A percentile compares a stretch with the other conserved stretches of the same genome.
These are phyloP conservation scores for Sisymbrium irio DNA, from an alignment of 345 rosid genomes.

Conservation along the genomic window DNA sequence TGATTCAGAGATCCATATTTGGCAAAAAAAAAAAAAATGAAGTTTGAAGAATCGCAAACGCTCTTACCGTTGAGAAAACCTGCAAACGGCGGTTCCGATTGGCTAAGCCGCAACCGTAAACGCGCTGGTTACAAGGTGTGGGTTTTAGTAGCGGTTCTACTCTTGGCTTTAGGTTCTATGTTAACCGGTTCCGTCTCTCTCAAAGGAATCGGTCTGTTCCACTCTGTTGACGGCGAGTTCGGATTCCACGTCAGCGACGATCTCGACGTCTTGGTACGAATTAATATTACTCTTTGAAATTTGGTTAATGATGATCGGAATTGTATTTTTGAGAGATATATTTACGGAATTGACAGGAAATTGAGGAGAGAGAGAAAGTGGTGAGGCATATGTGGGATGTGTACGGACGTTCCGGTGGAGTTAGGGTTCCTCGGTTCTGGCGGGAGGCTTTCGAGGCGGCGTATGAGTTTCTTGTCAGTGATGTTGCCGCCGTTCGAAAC, in stretches of 20 bases:
- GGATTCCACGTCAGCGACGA: conserved; percentile 46
- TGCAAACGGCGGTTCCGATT: conserved; percentile 7
- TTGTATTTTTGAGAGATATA: background rate
- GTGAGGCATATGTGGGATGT: conserved; percentile 83
- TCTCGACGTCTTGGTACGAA: conserved; percentile 63
- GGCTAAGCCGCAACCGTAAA: conserved; percentile 20
- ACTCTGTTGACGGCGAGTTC: conserved; percentile 34
- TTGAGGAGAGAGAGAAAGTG: conserved; percentile 76
- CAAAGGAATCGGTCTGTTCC: conserved; percentile 56
- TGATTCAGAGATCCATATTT: background rate
- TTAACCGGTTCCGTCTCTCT: conserved; percentile 79
- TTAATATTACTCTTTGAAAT: too few relatives aligned
- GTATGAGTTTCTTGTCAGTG: conserved; percentile 63
- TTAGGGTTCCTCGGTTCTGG: conserved; percentile 66
- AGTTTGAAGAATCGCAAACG: conserved; percentile 32
- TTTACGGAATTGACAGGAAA: conserved; percentile 43
- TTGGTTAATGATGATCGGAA: background rate
- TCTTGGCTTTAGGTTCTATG: conserved; percentile 81
- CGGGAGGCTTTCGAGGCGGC: conserved; percentile 77
- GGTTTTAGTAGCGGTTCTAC: conserved; percentile 60
- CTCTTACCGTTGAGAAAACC: conserved; percentile 23
- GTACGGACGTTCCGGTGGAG: conserved; percentile 56
- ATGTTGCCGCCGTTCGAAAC: conserved; percentile 44
- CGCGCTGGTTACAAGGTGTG: conserved; percentile 57
- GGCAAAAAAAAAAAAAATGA: conserved; percentile 23